Evolutionary conservation across 129 eudicot species (phyloP).

Genomic region (Centaurea solstitialis): DNA sequence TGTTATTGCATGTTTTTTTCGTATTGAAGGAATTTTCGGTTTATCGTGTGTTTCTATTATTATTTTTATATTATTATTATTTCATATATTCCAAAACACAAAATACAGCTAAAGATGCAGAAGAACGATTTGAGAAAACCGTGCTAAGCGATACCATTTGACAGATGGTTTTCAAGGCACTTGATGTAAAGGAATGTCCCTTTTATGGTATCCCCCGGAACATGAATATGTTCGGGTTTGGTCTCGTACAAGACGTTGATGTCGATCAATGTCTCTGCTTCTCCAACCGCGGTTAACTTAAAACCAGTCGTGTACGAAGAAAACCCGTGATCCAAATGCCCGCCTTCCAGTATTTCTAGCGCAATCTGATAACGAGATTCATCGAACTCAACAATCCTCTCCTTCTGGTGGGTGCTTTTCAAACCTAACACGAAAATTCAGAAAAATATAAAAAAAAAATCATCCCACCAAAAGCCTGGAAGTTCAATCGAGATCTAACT

Average conservation of each 20-base stretch:
- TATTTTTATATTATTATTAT: not conserved
- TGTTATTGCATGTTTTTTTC: not conserved
- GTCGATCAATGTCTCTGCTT: slow-evolving; percentile 28
- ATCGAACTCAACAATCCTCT: slow-evolving; percentile 41
- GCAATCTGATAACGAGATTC: slow-evolving; percentile 34
- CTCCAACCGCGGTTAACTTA: slow-evolving; percentile 33
- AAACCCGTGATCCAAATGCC: slow-evolving; percentile 42
- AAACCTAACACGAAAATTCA: slow-evolving; percentile 14
- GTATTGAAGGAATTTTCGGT: not conserved
- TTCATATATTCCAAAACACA: not conserved
- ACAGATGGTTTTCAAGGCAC: slow-evolving; percentile 19
- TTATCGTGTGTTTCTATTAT: not conserved
- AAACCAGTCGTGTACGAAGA: slow-evolving; percentile 32
- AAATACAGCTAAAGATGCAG: not conserved
- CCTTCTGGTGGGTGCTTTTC: slow-evolving; percentile 44
- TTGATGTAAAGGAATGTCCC: slow-evolving; percentile 21
- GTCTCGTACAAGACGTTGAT: slow-evolving; percentile 34
- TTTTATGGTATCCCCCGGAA: slow-evolving; percentile 27
- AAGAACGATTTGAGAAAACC: not conserved
- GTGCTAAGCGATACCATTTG: not conserved
- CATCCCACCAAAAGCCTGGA: too few species aligned
- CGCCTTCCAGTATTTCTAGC: slow-evolving; percentile 53
- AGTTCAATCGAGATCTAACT: too few species aligned
- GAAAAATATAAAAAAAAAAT: not conserved
- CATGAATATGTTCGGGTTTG: slow-evolving; percentile 25